Evolutionary conservation across 352 stramenopile genomes (phyloP), one percentile per base, ranked within the genome.

Genomic region (Globisporangium barbulae): DNA sequence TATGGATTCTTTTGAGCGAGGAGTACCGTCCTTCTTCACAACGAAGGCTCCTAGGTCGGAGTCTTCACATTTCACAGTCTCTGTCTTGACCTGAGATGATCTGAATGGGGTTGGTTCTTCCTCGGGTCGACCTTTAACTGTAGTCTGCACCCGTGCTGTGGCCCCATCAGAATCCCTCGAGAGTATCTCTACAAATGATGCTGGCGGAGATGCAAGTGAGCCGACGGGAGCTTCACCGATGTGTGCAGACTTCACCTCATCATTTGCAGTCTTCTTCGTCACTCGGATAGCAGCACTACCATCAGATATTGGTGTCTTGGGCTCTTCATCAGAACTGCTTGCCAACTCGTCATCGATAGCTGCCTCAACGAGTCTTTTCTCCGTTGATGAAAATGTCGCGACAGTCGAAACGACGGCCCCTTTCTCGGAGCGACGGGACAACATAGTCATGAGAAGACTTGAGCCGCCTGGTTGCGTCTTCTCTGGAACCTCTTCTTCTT

Each of bases 291-390:
- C 35, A 41, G 35, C 35, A 41, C 8, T 10, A 39, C 25, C 21
- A 59, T 44, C 30, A 22, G 28, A 17, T 45, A 13, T 6, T 30
- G 31, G 28, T 13, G 15, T 19, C 2, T 59, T 30, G 28, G 63
- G 58, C 30, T 22, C 41, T n/a, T 64, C 65, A 17, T 79, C 69
- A 1, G 69, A 69, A 13, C 75, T 64, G 13, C 72, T 70, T 48
- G 70, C 72, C 30, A 83, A 68, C 33, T 80, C 75, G 21, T 67
- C 65, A 37, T 83, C 72, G 1, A 83, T 61, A 31, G 73, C 72
- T 15, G 75, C 70, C 7, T 72, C 72, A 44, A 80, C 76, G 3
- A 42, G 33, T 15, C 48, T 19, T 12, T 42, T 61, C 41, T 28
- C 12, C 64, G 72, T 61, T 65, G 50, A 4, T 47, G 53, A 5